Evolutionary conservation across 176 grass and related monocot genomes (phyloP).

Genomic region (Puccinellia tenuiflora): DNA sequence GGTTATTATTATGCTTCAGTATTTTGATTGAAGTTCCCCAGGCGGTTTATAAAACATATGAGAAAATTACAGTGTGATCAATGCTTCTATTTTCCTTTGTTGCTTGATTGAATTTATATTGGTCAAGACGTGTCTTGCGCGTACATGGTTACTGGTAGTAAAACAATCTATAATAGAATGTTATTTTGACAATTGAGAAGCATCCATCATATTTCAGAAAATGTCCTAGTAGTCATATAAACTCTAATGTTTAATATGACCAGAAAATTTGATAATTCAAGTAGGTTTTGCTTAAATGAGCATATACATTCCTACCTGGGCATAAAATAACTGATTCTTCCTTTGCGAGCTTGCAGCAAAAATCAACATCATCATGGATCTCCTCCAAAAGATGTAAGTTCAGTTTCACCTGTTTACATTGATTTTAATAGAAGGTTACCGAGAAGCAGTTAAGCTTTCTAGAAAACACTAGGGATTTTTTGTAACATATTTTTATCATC

Average conservation of each 20-base stretch:
- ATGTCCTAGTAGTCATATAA: neutral
- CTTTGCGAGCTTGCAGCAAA: constrained; percentile 80
- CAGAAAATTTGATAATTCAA: neutral
- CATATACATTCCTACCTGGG: constrained; percentile 45
- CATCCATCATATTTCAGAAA: neutral
- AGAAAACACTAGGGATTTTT: neutral
- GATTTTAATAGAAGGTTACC: neutral
- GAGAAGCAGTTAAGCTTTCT: neutral
- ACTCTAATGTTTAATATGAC: neutral
- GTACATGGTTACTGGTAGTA: neutral
- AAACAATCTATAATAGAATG: neutral
- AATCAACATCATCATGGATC: constrained; percentile 74
- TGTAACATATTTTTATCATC: neutral
- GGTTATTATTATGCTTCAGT: neutral
- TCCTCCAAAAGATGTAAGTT: constrained; percentile 55
- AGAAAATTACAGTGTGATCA: neutral
- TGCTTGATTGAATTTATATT: neutral
- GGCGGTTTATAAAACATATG: neutral
- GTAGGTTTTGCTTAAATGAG: neutral
- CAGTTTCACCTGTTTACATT: constrained; percentile 53
- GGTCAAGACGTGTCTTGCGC: neutral
- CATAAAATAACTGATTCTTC: constrained; percentile 73
- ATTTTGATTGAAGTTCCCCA: neutral
- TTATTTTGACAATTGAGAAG: neutral
- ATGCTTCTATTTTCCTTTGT: neutral